Percentiles rank a stretch among this genome's conserved stretches.
Conservation (phyloP, 179 eudicot species). For the Beta lomatogona region DNA sequence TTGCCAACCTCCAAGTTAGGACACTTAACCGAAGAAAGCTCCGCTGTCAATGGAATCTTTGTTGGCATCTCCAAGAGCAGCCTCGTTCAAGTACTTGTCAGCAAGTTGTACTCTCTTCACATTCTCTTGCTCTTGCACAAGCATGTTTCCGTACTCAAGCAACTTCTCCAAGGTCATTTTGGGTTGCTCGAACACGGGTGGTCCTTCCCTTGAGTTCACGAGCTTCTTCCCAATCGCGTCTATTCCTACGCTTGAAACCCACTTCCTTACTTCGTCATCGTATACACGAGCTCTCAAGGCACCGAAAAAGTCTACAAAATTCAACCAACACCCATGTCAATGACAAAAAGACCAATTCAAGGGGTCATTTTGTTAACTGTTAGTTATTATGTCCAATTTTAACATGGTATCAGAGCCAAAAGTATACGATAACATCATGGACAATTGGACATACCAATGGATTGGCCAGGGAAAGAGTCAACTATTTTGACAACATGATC, state of each 20-base stretch:
- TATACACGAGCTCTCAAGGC: conserved; percentile 86
- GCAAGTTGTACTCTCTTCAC: conserved; percentile 91
- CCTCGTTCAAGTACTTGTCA: conserved; percentile 61
- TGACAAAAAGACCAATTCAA: too few relatives aligned
- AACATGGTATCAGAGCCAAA: background rate
- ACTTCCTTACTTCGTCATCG: conserved; percentile 81
- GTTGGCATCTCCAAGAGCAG: conserved; percentile 90
- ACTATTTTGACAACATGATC: conserved; percentile 59
- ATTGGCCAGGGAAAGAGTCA: conserved; percentile 87
- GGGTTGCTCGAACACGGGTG: conserved; percentile 66
- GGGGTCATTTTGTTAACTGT: too few relatives aligned
- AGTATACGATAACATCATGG: background rate
- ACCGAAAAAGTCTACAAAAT: conserved; percentile 69
- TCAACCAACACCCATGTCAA: background rate
- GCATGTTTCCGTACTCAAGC: conserved; percentile 75
- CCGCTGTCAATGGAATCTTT: conserved; percentile 59
- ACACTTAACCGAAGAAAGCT: conserved; percentile 58
- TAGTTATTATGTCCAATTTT: too few relatives aligned
- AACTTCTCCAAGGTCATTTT: conserved; percentile 66
- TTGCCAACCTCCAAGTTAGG: conserved; percentile 37
- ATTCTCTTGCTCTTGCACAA: conserved; percentile 76
- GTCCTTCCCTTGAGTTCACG: conserved; percentile 74
- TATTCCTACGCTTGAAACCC: conserved; percentile 49
- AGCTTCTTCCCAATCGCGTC: conserved; percentile 63
- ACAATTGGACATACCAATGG: conserved; percentile 52